These are phyloP conservation scores for Saccharomyces hybrid DNA, from an alignment of 1,139 yeast species.

Conservation along the genomic window DNA sequence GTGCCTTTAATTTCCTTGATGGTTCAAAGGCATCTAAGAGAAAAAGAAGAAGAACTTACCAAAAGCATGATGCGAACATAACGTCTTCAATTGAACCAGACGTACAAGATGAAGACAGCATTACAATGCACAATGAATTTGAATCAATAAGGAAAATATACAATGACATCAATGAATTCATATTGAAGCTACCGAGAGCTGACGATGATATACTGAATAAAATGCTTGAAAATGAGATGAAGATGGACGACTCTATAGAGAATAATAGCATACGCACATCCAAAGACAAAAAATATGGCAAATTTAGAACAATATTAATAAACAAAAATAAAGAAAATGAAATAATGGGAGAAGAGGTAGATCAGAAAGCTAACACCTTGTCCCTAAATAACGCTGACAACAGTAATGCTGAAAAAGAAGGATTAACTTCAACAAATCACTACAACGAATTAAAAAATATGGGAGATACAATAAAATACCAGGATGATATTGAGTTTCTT, in stretches of 20 bases:
- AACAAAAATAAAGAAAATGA: constrained; percentile 11
- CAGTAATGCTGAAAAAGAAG: neutral
- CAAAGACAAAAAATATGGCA: constrained; percentile 9
- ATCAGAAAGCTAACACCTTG: constrained; percentile 3
- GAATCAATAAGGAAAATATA: constrained; percentile 9
- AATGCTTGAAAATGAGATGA: constrained; percentile 5
- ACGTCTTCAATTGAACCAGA: neutral
- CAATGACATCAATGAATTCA: constrained; percentile 10
- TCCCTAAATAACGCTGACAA: neutral
- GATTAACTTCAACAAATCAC: constrained; percentile 13
- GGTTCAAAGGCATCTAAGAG: constrained; percentile 4
- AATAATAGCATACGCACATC: neutral
- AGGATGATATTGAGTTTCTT: constrained; percentile 28
- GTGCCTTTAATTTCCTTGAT: constrained; percentile 20
- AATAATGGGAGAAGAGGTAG: constrained; percentile 5
- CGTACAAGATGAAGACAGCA: neutral
- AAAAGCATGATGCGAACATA: constrained; percentile 6
- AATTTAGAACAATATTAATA: constrained; percentile 12
- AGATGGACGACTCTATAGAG: neutral
- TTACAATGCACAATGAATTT: constrained; percentile 1
- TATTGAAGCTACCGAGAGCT: constrained; percentile 9
- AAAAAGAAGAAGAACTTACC: constrained; percentile 18
- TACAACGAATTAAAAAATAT: constrained; percentile 24
- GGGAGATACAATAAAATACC: constrained; percentile 25
- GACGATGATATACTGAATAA: constrained; percentile 7